Conservation (phyloP, 2,329 filamentous ascomycete genomes). For the Amauroascus verrucosus region DNA sequence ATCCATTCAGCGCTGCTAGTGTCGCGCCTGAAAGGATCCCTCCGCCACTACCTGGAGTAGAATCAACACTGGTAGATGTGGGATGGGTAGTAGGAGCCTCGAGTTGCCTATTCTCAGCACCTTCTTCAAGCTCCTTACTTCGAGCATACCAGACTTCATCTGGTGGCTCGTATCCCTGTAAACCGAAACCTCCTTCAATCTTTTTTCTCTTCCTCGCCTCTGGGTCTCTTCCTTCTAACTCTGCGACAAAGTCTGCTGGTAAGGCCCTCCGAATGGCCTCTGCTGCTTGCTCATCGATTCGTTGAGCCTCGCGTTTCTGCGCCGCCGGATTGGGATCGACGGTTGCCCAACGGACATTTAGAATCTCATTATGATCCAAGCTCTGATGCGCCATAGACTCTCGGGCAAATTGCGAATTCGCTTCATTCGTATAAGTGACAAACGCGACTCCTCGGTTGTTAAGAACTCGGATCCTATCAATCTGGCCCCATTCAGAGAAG, state of each 20-base stretch:
- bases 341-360: conserved; percentile 96
- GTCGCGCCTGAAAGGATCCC: conserved; percentile 78
- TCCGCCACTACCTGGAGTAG: conserved; percentile 26
- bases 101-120: conserved; percentile 49
- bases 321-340: conserved; percentile 92
- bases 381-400: conserved; percentile 94
- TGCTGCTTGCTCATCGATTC: conserved; percentile 90
- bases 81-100: conserved; percentile 34
- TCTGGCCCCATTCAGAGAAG: conserved; percentile 91
- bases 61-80: not conserved
- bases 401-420: conserved; percentile 81
- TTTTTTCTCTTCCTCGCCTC: conserved; percentile 80
- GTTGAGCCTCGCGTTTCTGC: conserved; percentile 77
- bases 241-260: conserved; percentile 80
- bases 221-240: conserved; percentile 84
- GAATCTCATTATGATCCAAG: conserved; percentile 79
- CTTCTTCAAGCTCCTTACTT: conserved; percentile 58
- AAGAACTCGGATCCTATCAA: conserved; percentile 79
- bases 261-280: conserved; percentile 83
- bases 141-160: conserved; percentile 88
- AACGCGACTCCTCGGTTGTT: conserved; percentile 87
- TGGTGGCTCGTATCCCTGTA: conserved; percentile 86
- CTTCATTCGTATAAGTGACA: conserved; percentile 85
- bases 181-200: conserved; percentile 76
- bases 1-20: conserved; percentile 62